Base-by-base conservation (phyloP, 2,329 filamentous ascomycete species). In the Botrytis hyacinthi region DNA sequence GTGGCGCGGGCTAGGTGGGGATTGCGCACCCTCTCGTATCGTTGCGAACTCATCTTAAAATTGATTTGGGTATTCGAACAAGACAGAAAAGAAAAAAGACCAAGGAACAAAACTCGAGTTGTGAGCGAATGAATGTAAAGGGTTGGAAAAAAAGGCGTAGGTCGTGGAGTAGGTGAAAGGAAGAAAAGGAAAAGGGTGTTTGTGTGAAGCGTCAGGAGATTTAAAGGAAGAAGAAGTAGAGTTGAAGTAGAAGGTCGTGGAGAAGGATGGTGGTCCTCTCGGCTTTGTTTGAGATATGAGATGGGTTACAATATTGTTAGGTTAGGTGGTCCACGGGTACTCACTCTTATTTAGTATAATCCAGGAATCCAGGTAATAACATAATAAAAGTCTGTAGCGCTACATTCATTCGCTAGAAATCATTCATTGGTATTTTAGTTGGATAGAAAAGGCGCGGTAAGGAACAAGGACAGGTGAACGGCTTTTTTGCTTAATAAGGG, bases 11-110 rank as follows among this genome's bases (percentile, higher is more conserved):
- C 75, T 72, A 72, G 71, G 71, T 65, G 59, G 51, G 48, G 69
- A 57, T 70, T 62, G 81, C 86, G 75, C 84, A 90, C 88, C 84
- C 87, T 84, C 80, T 89, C 88, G 80, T 91, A 91, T 74, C 80
- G 79, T 77, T 80, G 79, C 46, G 80, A 80, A 76, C 77, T 79
- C 80, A 81, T 81, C 51, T 54, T 54, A 4, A 54, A 29, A 42
- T 71, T 79, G 67, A 48, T 63, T 35, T 63, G 35, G 60, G 60
- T 61, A 69, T 71, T 46, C 42, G 71, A 65, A 74, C 74, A 73
- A 77, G 60, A 78, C 80, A 77, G 72, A 76, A 77, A 79, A 78
- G 48, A 65, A 73, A 74, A 54, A 57, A 26, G 37, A 70, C 66
- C 72, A 73, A 74, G 71, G 59, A 48, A 54, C 60, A 66, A 76